Evolutionary conservation across 441 rosid species (phyloP).

Genomic region (Breynia disticha): DNA sequence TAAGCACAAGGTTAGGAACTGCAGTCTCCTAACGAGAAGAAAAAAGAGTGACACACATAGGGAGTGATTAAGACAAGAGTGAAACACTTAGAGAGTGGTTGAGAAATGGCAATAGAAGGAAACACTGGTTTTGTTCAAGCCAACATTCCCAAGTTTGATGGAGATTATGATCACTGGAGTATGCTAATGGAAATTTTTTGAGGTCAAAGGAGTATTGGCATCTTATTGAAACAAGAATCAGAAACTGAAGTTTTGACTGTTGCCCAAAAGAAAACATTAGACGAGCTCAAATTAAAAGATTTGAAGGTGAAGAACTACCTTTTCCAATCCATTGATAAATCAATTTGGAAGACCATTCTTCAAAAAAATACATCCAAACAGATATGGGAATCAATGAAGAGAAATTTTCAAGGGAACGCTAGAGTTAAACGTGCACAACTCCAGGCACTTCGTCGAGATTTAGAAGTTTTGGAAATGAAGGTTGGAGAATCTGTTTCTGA

Average conservation of each 20-base stretch:
- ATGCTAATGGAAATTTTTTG: neutral
- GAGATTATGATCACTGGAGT: neutral
- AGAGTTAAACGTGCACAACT: too few species aligned
- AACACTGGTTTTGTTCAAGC: neutral
- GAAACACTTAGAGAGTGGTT: too few species aligned
- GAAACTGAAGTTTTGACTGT: neutral
- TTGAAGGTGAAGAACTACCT: neutral
- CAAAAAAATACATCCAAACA: neutral
- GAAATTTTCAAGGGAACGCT: neutral
- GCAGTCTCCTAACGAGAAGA: too few species aligned
- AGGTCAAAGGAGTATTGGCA: neutral
- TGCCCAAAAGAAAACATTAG: neutral
- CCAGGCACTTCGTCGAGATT: neutral
- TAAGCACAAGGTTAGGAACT: too few species aligned
- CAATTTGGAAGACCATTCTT: neutral
- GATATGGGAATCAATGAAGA: neutral
- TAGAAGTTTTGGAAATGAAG: slow-evolving; percentile 3
- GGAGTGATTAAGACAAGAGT: too few species aligned
- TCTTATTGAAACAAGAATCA: neutral
- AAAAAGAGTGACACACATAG: too few species aligned
- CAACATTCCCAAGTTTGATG: neutral
- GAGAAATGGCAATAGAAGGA: neutral
- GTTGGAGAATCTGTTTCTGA: neutral
- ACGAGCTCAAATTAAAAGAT: neutral
- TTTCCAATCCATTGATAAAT: neutral